Conservation (phyloP, 176 grass and related monocot genomes). For the Themeda triandra region DNA sequence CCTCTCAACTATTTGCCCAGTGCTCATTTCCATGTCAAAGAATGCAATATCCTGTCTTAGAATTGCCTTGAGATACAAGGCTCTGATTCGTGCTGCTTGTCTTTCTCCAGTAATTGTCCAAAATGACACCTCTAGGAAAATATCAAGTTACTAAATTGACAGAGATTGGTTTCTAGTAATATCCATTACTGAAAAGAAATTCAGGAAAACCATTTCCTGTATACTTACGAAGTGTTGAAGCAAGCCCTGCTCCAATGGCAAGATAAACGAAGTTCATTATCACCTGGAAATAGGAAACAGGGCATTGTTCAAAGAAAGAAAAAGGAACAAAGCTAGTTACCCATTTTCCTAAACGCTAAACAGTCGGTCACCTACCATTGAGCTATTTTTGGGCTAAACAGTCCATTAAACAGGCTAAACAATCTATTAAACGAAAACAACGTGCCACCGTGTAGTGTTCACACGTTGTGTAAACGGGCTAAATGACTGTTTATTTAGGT, state of each 20-base stretch:
- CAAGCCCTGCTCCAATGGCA: conserved; percentile 61
- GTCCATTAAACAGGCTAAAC: no score
- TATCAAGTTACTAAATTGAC: not conserved
- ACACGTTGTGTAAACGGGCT: no score
- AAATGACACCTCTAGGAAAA: conserved; percentile 46
- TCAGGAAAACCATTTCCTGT: not conserved
- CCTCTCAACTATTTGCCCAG: conserved; percentile 41
- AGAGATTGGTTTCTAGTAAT: no score
- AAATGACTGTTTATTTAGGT: no score
- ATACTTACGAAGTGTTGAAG: conserved; percentile 58
- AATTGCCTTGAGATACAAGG: conserved; percentile 37
- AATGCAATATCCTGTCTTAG: conserved; percentile 40
- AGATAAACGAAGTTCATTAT: conserved; percentile 75
- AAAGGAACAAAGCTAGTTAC: not conserved
- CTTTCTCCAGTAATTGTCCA: conserved; percentile 57
- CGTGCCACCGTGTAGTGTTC: no score
- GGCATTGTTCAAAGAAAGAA: not conserved
- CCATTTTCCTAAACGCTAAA: not conserved
- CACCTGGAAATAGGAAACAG: conserved; percentile 41
- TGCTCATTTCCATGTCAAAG: conserved; percentile 48
- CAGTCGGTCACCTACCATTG: no score
- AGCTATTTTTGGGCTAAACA: no score
- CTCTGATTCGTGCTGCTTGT: conserved; percentile 36
- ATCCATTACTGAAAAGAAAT: not conserved
- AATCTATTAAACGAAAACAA: no score